Evolutionary conservation across 2,329 filamentous ascomycete species (phyloP).

Genomic region (Cladosporium sp.): DNA sequence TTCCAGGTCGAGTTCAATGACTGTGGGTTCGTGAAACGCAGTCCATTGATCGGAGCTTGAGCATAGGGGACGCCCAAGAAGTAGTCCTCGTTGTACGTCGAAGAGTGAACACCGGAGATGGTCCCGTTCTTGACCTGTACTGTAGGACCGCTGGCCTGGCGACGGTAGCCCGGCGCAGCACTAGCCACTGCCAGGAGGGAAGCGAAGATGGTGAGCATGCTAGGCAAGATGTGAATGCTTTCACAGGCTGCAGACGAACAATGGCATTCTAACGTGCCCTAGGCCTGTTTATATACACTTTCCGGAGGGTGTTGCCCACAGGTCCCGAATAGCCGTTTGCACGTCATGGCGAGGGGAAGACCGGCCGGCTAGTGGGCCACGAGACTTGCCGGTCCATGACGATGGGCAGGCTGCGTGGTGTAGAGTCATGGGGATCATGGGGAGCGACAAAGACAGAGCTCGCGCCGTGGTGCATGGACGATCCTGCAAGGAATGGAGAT

Average conservation of each 20-base stretch:
- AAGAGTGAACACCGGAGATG: conserved; percentile 35
- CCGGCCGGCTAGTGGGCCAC: not conserved
- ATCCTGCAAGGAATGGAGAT: conserved; percentile 12
- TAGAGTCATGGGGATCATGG: conserved; percentile 13
- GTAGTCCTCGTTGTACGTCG: conserved; percentile 42
- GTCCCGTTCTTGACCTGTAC: conserved; percentile 43
- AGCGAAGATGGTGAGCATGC: conserved; percentile 12
- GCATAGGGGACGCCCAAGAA: conserved; percentile 43
- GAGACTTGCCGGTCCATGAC: not conserved
- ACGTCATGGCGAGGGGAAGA: conserved; percentile 4
- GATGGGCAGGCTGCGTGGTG: not conserved
- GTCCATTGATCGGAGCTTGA: conserved; percentile 31
- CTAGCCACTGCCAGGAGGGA: conserved; percentile 12
- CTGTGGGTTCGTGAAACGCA: conserved; percentile 32
- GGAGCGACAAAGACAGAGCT: conserved; percentile 5
- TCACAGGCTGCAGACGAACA: not conserved
- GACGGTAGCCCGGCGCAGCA: conserved; percentile 7
- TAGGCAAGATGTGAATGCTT: not conserved
- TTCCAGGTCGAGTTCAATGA: conserved; percentile 36
- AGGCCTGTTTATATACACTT: conserved; percentile 1
- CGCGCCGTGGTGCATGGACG: conserved; percentile 6
- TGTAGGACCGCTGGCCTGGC: conserved; percentile 23
- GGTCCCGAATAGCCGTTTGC: not conserved
- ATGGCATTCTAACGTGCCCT: not conserved
- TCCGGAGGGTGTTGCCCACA: not conserved